Evolutionary conservation across 768 basidiomycete genomes (phyloP).

Genomic region (Pleurotus salmoneostramineus): DNA sequence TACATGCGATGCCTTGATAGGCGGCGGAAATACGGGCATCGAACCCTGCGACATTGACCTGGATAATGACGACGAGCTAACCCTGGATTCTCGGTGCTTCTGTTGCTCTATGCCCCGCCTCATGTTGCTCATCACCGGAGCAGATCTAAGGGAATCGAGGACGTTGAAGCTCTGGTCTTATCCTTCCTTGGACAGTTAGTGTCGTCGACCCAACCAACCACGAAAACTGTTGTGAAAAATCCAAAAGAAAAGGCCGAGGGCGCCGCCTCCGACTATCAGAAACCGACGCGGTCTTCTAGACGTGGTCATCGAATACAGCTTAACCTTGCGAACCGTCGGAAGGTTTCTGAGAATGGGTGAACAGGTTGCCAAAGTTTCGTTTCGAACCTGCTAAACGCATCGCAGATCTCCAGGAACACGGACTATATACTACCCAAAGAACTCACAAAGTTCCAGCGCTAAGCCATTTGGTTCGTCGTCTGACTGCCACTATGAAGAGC

Average conservation of each 20-base stretch:
- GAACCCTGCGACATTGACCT: neutral
- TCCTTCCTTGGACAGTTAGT: conserved; percentile 27
- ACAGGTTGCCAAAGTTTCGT: neutral
- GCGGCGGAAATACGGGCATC: conserved; percentile 4
- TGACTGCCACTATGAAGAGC: conserved; percentile 1
- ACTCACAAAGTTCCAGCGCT: conserved; percentile 27
- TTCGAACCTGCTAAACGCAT: neutral
- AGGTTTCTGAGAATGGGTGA: conserved; percentile 8
- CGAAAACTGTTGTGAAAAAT: conserved; percentile 7
- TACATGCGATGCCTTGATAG: neutral
- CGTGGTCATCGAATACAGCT: conserved; percentile 8
- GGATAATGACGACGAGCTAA: conserved; percentile 1
- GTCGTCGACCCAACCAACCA: neutral
- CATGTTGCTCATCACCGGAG: conserved; percentile 1
- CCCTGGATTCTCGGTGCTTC: conserved; percentile 1
- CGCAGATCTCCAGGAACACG: conserved; percentile 7
- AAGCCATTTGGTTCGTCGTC: conserved; percentile 33
- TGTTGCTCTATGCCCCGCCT: neutral
- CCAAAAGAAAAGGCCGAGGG: neutral
- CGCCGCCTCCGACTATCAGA: conserved; percentile 1
- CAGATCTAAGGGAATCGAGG: conserved; percentile 6
- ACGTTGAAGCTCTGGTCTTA: conserved; percentile 24
- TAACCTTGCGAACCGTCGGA: conserved; percentile 11
- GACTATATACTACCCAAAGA: conserved; percentile 19
- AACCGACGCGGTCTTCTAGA: conserved; percentile 1